Percentiles rank a stretch among this genome's conserved stretches.
Conservation (phyloP, 257 asterid species). For the Fraxinus excelsior region DNA sequence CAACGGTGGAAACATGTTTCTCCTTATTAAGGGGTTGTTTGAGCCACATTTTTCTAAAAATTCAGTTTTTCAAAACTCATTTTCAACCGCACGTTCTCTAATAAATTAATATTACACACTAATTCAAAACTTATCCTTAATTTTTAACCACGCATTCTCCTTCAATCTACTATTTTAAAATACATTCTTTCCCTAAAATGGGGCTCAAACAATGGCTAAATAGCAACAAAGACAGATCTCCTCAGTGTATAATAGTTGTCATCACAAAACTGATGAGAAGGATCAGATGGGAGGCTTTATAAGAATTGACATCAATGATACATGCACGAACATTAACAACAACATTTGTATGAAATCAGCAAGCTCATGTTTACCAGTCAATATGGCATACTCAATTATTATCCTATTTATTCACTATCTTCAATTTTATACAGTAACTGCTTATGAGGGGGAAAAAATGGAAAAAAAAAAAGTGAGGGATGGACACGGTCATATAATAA, state of each 20-base stretch:
- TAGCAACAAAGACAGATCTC: constrained; percentile 4
- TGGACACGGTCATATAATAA: background rate
- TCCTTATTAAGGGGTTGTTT: too few relatives aligned
- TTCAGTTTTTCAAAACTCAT: too few relatives aligned
- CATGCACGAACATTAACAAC: background rate
- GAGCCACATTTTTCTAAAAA: too few relatives aligned
- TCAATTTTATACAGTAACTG: background rate
- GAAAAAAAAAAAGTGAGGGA: background rate
- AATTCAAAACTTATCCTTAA: too few relatives aligned
- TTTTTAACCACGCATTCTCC: too few relatives aligned
- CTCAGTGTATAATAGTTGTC: background rate
- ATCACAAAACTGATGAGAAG: background rate
- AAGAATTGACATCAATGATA: background rate
- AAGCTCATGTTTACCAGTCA: background rate
- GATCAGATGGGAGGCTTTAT: background rate
- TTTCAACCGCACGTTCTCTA: too few relatives aligned
- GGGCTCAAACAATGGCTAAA: too few relatives aligned
- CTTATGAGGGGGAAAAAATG: background rate
- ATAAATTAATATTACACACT: too few relatives aligned
- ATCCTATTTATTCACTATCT: background rate
- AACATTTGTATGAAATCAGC: background rate
- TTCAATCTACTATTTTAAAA: too few relatives aligned
- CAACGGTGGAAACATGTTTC: constrained; percentile 10
- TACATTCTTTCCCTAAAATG: too few relatives aligned
- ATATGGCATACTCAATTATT: background rate